These are phyloP conservation scores for Skeletonema marinoi DNA, from an alignment of 108 stramenopile species.

Conservation along the genomic window DNA sequence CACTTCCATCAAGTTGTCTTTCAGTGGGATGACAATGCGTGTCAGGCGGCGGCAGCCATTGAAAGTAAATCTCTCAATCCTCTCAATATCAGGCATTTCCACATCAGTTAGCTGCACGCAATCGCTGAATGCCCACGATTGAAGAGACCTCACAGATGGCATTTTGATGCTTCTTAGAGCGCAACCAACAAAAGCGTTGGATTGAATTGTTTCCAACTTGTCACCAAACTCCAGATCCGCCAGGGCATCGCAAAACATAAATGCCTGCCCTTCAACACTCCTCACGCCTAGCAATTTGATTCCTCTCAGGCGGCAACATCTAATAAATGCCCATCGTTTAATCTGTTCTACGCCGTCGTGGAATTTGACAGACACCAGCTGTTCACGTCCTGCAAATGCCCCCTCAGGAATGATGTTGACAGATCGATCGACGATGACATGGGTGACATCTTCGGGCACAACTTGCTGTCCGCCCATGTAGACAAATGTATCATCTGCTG, in stretches of 20 bases:
- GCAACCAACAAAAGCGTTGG: neutral
- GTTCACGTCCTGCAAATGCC: neutral
- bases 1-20: neutral
- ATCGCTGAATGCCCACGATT: neutral
- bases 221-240: neutral
- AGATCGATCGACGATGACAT: too few species aligned
- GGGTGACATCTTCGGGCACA: too few species aligned
- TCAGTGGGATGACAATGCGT: neutral
- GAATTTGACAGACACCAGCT: neutral
- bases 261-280: neutral
- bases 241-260: neutral
- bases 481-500: too few species aligned
- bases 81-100: neutral
- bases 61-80: neutral
- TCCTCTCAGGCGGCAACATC: neutral
- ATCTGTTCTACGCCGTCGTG: neutral
- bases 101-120: neutral
- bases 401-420: neutral
- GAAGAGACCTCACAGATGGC: neutral
- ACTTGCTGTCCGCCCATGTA: too few species aligned
- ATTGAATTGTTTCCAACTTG: neutral
- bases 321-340: neutral
- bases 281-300: neutral
- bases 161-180: neutral
- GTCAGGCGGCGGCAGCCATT: neutral